Evolutionary conservation across 2,329 filamentous ascomycete species (phyloP).

Genomic region (Didymella pinodella): DNA sequence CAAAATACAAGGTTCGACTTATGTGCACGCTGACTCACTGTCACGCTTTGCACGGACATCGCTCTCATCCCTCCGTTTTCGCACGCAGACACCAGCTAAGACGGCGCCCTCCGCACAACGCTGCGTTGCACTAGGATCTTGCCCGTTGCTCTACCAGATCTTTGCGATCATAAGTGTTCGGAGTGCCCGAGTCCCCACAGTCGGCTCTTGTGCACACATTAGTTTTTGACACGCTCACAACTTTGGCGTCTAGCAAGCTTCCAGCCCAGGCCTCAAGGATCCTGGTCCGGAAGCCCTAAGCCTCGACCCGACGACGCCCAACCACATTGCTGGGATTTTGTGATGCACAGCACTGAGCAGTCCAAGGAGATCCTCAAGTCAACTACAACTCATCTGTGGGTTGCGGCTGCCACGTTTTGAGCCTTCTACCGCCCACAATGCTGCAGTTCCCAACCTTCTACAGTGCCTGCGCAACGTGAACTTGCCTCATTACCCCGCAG

Average conservation of each 20-base stretch:
- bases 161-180: slow-evolving; percentile 30
- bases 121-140: slow-evolving; percentile 32
- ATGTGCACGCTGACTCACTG: slow-evolving; percentile 4
- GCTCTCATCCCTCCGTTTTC: slow-evolving; percentile 6
- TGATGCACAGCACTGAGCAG: slow-evolving; percentile 30
- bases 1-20: not conserved
- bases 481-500: slow-evolving; percentile 8
- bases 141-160: slow-evolving; percentile 29
- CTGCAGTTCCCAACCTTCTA: slow-evolving; percentile 13
- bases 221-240: slow-evolving; percentile 35
- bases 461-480: slow-evolving; percentile 10
- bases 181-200: slow-evolving; percentile 37
- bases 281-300: slow-evolving; percentile 36
- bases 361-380: slow-evolving; percentile 17
- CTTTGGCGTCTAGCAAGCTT: slow-evolving; percentile 25
- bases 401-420: slow-evolving; percentile 43
- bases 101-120: slow-evolving; percentile 18
- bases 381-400: slow-evolving; percentile 26
- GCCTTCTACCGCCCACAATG: slow-evolving; percentile 10
- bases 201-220: slow-evolving; percentile 38
- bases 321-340: slow-evolving; percentile 42
- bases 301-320: slow-evolving; percentile 45
- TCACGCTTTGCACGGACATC: not conserved
- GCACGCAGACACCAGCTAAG: slow-evolving; percentile 10
- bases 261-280: slow-evolving; percentile 25